A percentile compares a stretch with the other conserved stretches of the same genome.
phyloP scores from a whole-genome alignment of 352 stramenopile genomes.

The Phytophthora colocasiae region DNA sequence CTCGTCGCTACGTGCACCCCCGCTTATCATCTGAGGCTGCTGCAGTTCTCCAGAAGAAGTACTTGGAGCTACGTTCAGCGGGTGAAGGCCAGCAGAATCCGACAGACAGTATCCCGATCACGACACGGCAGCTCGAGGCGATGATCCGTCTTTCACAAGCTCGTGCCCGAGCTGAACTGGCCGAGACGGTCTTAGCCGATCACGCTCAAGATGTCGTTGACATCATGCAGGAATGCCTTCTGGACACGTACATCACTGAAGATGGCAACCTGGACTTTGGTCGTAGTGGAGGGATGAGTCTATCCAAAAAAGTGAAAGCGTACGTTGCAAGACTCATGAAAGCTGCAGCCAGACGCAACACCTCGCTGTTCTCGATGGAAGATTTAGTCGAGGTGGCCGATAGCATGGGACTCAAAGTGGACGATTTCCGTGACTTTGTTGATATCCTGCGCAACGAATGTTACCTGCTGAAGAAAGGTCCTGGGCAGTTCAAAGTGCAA shows the following conservation, averaged over 20 bases:
- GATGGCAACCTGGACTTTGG: slow-evolving; percentile 89
- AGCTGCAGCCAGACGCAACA: slow-evolving; percentile 63
- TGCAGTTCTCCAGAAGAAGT: slow-evolving; percentile 87
- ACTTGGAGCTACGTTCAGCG: slow-evolving; percentile 86
- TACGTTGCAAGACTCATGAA: slow-evolving; percentile 85
- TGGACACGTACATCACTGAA: slow-evolving; percentile 92
- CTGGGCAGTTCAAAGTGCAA: slow-evolving; percentile 81
- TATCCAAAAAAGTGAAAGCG: slow-evolving; percentile 81
- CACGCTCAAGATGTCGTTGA: slow-evolving; percentile 98
- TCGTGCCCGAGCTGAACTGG: slow-evolving; percentile 94
- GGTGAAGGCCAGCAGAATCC: slow-evolving; percentile 54
- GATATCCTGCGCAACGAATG: slow-evolving; percentile 89
- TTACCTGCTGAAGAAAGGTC: slow-evolving; percentile 87
- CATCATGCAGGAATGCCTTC: slow-evolving; percentile 94
- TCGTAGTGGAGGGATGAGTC: slow-evolving; percentile 69
- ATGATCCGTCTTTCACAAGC: slow-evolving; percentile 92
- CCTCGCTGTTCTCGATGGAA: slow-evolving; percentile 76
- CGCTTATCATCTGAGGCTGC: slow-evolving; percentile 68
- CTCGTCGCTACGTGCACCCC: slow-evolving; percentile 94
- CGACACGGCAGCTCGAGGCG: slow-evolving; percentile 97
- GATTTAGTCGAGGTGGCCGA: slow-evolving; percentile 78
- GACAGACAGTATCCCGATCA: slow-evolving; percentile 88
- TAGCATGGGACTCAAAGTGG: slow-evolving; percentile 76
- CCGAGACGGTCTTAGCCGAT: slow-evolving; percentile 92
- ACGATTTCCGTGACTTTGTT: slow-evolving; percentile 86